A percentile compares a stretch with the other conserved stretches of the same genome.
Evolutionary conservation across 768 basidiomycete species (phyloP).

Genomic region (Infundibulicybe gibba): DNA sequence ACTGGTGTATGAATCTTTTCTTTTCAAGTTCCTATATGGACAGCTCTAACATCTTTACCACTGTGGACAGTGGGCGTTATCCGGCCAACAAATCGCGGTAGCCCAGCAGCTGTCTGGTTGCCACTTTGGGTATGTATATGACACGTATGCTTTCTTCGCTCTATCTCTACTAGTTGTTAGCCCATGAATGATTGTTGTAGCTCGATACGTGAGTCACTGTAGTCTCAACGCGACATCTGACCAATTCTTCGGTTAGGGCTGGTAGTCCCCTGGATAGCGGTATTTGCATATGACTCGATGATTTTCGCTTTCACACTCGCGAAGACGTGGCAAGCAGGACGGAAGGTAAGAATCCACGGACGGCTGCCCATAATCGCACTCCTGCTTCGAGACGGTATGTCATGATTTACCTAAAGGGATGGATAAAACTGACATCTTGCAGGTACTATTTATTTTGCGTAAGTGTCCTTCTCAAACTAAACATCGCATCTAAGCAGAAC

Average conservation of each 20-base stretch:
- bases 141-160: constrained; percentile 22
- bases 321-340: constrained; percentile 37
- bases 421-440: not conserved
- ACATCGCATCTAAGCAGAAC: not conserved
- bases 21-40: constrained; percentile 1
- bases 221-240: not conserved
- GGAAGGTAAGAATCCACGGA: constrained; percentile 15
- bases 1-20: constrained; percentile 32
- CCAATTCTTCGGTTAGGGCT: constrained; percentile 16
- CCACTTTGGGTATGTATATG: constrained; percentile 24
- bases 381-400: constrained; percentile 48
- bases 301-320: constrained; percentile 43
- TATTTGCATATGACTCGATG: constrained; percentile 44
- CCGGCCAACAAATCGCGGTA: constrained; percentile 28
- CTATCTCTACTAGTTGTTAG: too few relatives aligned
- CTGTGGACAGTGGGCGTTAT: constrained; percentile 39
- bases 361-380: constrained; percentile 33
- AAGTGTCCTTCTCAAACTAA: constrained; percentile 10
- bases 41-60: not conserved
- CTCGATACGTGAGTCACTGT: constrained; percentile 10
- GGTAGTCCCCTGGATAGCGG: constrained; percentile 44
- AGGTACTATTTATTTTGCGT: constrained; percentile 60
- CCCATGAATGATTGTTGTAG: constrained; percentile 2
- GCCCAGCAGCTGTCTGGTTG: constrained; percentile 25
- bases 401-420: not conserved